Evolutionary conservation across 2,329 filamentous ascomycete species (phyloP).

Genomic region (Lojkania enalia): DNA sequence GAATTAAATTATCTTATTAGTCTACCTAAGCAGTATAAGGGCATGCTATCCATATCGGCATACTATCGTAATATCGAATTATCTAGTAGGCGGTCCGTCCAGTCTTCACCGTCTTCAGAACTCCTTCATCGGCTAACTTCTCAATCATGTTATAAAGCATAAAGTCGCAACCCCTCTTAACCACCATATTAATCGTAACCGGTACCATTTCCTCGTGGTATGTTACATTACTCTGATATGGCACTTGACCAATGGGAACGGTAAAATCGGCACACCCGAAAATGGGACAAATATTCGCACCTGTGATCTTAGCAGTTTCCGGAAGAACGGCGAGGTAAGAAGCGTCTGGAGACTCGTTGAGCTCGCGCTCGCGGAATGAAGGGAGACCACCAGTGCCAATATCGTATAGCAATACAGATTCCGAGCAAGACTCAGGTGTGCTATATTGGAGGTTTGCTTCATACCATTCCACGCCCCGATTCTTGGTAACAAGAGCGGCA

Average conservation of each 20-base stretch:
- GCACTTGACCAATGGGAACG: slow-evolving; percentile 50
- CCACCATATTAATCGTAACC: slow-evolving; percentile 49
- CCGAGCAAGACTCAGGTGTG: slow-evolving; percentile 46
- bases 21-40: too few species aligned
- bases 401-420: slow-evolving; percentile 48
- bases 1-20: too few species aligned
- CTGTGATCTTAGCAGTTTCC: slow-evolving; percentile 32
- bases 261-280: slow-evolving; percentile 48
- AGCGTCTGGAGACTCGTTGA: slow-evolving; percentile 38
- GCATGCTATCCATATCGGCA: too few species aligned
- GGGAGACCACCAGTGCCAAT: slow-evolving; percentile 49
- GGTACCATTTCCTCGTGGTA: slow-evolving; percentile 48
- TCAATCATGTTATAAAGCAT: slow-evolving; percentile 49
- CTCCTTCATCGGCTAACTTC: slow-evolving; percentile 45
- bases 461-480: slow-evolving; percentile 44
- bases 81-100: slow-evolving; percentile 46
- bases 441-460: slow-evolving; percentile 43
- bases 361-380: slow-evolving; percentile 43
- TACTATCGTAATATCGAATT: too few species aligned
- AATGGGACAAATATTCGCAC: slow-evolving; percentile 42
- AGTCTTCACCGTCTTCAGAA: slow-evolving; percentile 45
- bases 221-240: slow-evolving; percentile 46
- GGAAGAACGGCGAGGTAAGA: slow-evolving; percentile 40
- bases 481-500: slow-evolving; percentile 32
- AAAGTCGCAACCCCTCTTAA: slow-evolving; percentile 50